Evolutionary conservation across 495 filamentous ascomycete genomes (phyloP), one percentile per base, ranked within the genome.

Genomic region (Paragyromitra xinjiangensis): DNA sequence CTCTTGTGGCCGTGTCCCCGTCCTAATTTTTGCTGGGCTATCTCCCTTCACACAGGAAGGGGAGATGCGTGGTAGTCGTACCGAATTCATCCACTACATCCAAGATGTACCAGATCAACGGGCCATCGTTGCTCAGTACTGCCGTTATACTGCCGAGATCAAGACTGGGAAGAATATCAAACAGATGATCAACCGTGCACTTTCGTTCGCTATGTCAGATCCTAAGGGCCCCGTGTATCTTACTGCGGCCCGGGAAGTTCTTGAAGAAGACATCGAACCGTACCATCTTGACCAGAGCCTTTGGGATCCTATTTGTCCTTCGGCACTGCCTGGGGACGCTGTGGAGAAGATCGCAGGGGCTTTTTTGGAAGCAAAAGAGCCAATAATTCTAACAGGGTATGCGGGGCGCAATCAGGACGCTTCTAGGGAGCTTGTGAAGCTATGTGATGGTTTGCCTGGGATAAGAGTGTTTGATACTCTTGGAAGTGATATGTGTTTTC

Each of bases 61-160:
- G 4, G 95, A 98, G 84, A 88, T 94, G 86, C 88, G 93, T 24
- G 95, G 95, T 1, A 93, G 90, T 3, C 88, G 95, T 53, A 97
- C 94, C 0, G 95, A 98, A 84, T 98, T 95, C 82, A 98, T 97
- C 81, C 95, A 98, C 81, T 98, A 95, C 93, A 94, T 97, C 51
- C 95, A 98, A 81, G 93, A 98, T 84, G 93, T 98, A 6, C 95
- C 94, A 0, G 94, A 98, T 75, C 95, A 98, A 84, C 94, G 93
- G 82, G 91, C 92, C 83, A 97, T 98, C 73, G 87, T 98, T 12
- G 88, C 88, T 2, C 95, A 98, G 84, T 98, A 98, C 83, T 98
- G 95, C 82, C 89, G 95, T n/a, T 98, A 97, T 82, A 85, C 91
- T 0, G 94, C 87, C 0, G 95, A 98, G 83, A 89, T 98, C 81